These are phyloP conservation scores for Capsella bursapastoris DNA, from an alignment of 345 rosid genomes.

Conservation along the genomic window DNA sequence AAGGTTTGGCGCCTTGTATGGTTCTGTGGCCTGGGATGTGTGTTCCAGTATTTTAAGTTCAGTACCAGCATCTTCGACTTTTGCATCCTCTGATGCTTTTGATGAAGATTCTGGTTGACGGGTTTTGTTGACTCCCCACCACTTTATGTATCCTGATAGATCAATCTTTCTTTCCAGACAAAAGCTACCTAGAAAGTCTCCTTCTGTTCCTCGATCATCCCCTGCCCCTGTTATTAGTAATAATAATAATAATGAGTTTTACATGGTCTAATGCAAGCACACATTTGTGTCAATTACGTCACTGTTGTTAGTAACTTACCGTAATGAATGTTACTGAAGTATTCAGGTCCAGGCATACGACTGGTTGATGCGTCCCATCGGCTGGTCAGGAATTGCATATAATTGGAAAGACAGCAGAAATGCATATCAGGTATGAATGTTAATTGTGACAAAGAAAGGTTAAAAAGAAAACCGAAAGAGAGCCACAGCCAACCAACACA, in stretches of 20 bases:
- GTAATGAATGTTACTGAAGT: slow-evolving; percentile 67
- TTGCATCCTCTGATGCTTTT: slow-evolving; percentile 70
- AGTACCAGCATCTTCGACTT: slow-evolving; percentile 65
- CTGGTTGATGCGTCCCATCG: slow-evolving; percentile 86
- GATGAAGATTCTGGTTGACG: slow-evolving; percentile 70
- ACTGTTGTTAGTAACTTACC: slow-evolving; percentile 49
- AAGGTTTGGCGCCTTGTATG: slow-evolving; percentile 84
- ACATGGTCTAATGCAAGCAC: slow-evolving; percentile 20
- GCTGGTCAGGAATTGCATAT: slow-evolving; percentile 46
- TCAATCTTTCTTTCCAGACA: slow-evolving; percentile 85
- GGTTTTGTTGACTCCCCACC: slow-evolving; percentile 86
- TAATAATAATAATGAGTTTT: neutral
- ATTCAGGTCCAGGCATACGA: slow-evolving; percentile 82
- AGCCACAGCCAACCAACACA: slow-evolving; percentile 19
- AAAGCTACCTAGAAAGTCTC: slow-evolving; percentile 72
- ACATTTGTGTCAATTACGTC: neutral
- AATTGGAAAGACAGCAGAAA: slow-evolving; percentile 31
- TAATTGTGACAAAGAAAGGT: slow-evolving; percentile 13
- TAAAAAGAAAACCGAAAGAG: neutral
- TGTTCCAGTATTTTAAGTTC: slow-evolving; percentile 82
- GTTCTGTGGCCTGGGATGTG: slow-evolving; percentile 72
- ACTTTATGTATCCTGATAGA: slow-evolving; percentile 80
- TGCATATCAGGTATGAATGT: slow-evolving; percentile 26
- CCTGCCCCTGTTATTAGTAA: slow-evolving; percentile 54
- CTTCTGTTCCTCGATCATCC: slow-evolving; percentile 73